These are phyloP conservation scores for Nakazawaea populi DNA, from an alignment of 805 yeast genomes.

Conservation along the genomic window DNA sequence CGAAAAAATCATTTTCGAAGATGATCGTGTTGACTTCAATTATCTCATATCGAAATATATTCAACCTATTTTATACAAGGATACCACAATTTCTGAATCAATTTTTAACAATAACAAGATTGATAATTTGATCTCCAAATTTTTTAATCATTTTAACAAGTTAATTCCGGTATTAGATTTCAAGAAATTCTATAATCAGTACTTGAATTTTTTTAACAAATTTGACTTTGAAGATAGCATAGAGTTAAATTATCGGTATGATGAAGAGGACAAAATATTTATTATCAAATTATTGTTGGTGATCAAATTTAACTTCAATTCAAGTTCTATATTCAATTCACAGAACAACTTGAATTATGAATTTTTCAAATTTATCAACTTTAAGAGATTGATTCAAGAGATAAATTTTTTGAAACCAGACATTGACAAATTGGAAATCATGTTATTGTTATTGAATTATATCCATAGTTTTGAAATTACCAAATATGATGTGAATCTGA, in stretches of 20 bases:
- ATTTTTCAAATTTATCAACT: constrained; percentile 28
- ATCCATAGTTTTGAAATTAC: constrained; percentile 32
- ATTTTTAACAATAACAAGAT: constrained; percentile 17
- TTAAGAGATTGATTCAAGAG: constrained; percentile 38
- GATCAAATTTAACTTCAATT: constrained; percentile 40
- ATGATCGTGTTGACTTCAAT: constrained; percentile 31
- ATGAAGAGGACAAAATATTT: constrained; percentile 33
- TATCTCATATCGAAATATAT: constrained; percentile 10
- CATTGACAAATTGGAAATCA: constrained; percentile 43
- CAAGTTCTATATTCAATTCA: constrained; percentile 28
- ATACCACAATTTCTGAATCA: background rate
- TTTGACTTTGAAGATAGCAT: constrained; percentile 22
- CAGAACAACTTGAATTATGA: constrained; percentile 17
- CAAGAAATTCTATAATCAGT: constrained; percentile 45
- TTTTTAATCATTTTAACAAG: constrained; percentile 46
- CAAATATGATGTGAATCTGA: constrained; percentile 11
- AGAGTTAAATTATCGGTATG: constrained; percentile 27
- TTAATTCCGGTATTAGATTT: constrained; percentile 52
- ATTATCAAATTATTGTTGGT: constrained; percentile 47
- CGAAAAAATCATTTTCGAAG: constrained; percentile 10
- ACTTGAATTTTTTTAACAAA: constrained; percentile 41
- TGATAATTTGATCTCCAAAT: constrained; percentile 42
- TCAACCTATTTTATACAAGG: constrained; percentile 8
- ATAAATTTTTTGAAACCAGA: constrained; percentile 44
- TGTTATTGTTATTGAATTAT: constrained; percentile 41